Conservation (phyloP, 2,329 filamentous ascomycete genomes). For the Madurella mycetomatis region DNA sequence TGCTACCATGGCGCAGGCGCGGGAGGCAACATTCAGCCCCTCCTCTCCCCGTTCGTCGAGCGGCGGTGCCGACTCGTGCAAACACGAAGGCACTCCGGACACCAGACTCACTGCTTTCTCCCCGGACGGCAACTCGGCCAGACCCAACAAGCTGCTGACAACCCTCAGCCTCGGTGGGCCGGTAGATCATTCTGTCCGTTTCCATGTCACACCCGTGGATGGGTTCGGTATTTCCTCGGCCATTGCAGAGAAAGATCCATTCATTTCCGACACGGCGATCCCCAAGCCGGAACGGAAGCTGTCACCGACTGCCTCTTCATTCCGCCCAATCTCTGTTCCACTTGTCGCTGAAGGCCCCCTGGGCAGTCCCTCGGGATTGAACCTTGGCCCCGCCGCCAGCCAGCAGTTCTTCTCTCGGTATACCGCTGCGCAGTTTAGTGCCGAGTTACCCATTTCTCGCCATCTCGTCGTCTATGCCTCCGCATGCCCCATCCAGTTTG, state of each 20-base stretch:
- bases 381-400: slow-evolving; percentile 16
- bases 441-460: slow-evolving; percentile 42
- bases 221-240: slow-evolving; percentile 25
- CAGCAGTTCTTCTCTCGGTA: slow-evolving; percentile 24
- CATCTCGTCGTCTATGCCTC: slow-evolving; percentile 40
- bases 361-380: slow-evolving; percentile 6
- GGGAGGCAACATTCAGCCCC: slow-evolving; percentile 40
- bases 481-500: slow-evolving; percentile 27
- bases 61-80: slow-evolving; percentile 52
- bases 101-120: slow-evolving; percentile 62
- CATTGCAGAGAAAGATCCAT: slow-evolving; percentile 49
- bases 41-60: slow-evolving; percentile 50
- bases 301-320: slow-evolving; percentile 60
- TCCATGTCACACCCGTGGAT: slow-evolving; percentile 27
- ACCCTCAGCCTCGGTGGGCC: slow-evolving; percentile 28
- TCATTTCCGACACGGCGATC: slow-evolving; percentile 39
- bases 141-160: slow-evolving; percentile 38
- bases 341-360: slow-evolving; percentile 24
- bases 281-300: slow-evolving; percentile 44
- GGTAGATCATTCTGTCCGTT: slow-evolving; percentile 28
- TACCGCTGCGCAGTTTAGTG: slow-evolving; percentile 40
- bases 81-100: slow-evolving; percentile 55
- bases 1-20: slow-evolving; percentile 38
- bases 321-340: slow-evolving; percentile 47
- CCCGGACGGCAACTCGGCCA: slow-evolving; percentile 50